Evolutionary conservation across 805 yeast genomes (phyloP).

Genomic region (Kluyveromyces lactis): DNA sequence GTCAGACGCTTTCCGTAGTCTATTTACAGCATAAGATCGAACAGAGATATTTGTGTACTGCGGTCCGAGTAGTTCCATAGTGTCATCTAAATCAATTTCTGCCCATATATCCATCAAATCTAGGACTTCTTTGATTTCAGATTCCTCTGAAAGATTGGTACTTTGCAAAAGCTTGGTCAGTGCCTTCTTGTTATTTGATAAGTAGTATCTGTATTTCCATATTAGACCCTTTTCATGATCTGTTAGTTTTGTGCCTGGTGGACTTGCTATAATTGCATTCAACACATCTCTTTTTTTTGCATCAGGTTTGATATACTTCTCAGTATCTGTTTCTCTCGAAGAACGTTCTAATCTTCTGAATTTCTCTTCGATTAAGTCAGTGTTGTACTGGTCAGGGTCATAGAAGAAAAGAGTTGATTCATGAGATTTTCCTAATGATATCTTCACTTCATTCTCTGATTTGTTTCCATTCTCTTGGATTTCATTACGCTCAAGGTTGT

Average conservation of each 20-base stretch:
- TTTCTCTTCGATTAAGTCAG: constrained; percentile 84
- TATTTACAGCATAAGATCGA: constrained; percentile 79
- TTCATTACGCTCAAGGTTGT: constrained; percentile 38
- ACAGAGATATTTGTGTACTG: constrained; percentile 65
- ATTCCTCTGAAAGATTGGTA: constrained; percentile 79
- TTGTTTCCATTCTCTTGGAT: constrained; percentile 20
- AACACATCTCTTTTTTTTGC: constrained; percentile 73
- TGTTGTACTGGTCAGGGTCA: constrained; percentile 60
- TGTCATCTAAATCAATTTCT: constrained; percentile 74
- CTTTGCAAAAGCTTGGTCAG: constrained; percentile 79
- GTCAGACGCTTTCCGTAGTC: constrained; percentile 70
- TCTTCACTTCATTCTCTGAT: constrained; percentile 24
- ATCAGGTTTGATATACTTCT: constrained; percentile 81
- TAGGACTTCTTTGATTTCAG: constrained; percentile 72
- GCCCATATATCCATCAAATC: constrained; percentile 64
- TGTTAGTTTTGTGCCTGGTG: constrained; percentile 74
- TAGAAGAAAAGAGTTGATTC: constrained; percentile 36
- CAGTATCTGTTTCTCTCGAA: constrained; percentile 67
- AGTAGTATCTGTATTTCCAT: constrained; percentile 85
- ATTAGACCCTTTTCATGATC: constrained; percentile 79
- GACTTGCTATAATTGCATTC: constrained; percentile 57
- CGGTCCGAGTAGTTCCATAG: constrained; percentile 77
- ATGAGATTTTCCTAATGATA: constrained; percentile 19
- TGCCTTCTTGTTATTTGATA: constrained; percentile 58
- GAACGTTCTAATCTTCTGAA: constrained; percentile 78